Evolutionary conservation across 1,139 yeast species (phyloP).

Genomic region (Citeromyces siamensis): DNA sequence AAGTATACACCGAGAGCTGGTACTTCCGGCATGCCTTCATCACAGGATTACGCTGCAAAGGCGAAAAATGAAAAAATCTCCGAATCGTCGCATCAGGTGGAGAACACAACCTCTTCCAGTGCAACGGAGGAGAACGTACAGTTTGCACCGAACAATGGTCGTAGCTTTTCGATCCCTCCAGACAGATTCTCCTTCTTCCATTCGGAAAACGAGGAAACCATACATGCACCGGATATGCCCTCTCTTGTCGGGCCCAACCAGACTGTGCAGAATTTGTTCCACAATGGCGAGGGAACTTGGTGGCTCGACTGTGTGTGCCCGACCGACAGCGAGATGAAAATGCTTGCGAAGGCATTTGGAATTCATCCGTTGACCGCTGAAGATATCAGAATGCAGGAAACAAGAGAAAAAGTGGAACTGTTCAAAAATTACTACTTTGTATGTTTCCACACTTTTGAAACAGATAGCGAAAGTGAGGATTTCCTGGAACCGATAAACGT

Average conservation of each 20-base stretch:
- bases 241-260: conserved; percentile 56
- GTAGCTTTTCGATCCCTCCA: conserved; percentile 22
- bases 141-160: conserved; percentile 6
- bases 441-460: conserved; percentile 74
- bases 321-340: conserved; percentile 22
- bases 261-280: conserved; percentile 53
- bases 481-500: conserved; percentile 81
- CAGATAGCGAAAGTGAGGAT: conserved; percentile 66
- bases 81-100: neutral
- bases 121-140: conserved; percentile 1
- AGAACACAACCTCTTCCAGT: neutral
- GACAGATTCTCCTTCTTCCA: conserved; percentile 79
- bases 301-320: conserved; percentile 52
- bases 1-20: conserved; percentile 41
- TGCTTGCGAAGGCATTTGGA: conserved; percentile 44
- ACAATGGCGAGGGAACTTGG: conserved; percentile 51
- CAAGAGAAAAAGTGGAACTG: conserved; percentile 75
- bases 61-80: neutral
- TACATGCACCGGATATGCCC: conserved; percentile 81
- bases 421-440: conserved; percentile 69
- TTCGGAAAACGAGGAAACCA: conserved; percentile 73
- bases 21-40: neutral
- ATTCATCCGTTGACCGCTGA: conserved; percentile 79
- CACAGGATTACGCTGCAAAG: neutral
- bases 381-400: conserved; percentile 76